Conservation (phyloP, 208 protist genomes). For the Trichomonas vaginalis region DNA sequence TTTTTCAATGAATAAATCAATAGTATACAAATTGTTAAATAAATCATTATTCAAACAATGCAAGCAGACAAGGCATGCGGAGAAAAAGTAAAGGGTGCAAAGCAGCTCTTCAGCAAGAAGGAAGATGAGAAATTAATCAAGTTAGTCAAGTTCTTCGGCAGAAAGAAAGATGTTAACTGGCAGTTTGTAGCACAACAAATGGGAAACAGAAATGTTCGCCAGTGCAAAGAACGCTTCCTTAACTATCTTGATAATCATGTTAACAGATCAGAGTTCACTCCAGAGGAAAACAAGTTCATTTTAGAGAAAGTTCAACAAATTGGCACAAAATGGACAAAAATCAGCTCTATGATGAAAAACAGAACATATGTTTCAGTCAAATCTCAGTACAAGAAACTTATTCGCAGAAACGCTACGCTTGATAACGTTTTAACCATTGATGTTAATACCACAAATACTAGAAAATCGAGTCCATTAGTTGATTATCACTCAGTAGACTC, state of each 20-base stretch:
- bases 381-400: neutral
- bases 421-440: neutral
- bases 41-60: too few relatives aligned
- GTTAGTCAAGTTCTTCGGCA: neutral
- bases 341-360: neutral
- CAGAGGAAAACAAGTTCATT: neutral
- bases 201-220: neutral
- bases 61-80: too few relatives aligned
- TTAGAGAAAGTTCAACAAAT: neutral
- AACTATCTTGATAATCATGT: neutral
- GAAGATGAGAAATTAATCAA: neutral
- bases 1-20: too few relatives aligned
- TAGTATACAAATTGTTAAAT: too few relatives aligned
- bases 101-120: neutral
- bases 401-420: neutral
- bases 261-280: neutral
- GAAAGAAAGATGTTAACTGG: neutral
- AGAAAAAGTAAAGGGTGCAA: too few relatives aligned
- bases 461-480: too few relatives aligned
- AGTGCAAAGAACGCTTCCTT: neutral
- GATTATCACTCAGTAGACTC: too few relatives aligned
- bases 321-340: neutral
- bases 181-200: neutral
- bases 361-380: neutral
- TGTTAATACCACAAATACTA: too few relatives aligned